phyloP scores from a whole-genome alignment of 495 filamentous ascomycete genomes.

The Penicillium soppii region DNA sequence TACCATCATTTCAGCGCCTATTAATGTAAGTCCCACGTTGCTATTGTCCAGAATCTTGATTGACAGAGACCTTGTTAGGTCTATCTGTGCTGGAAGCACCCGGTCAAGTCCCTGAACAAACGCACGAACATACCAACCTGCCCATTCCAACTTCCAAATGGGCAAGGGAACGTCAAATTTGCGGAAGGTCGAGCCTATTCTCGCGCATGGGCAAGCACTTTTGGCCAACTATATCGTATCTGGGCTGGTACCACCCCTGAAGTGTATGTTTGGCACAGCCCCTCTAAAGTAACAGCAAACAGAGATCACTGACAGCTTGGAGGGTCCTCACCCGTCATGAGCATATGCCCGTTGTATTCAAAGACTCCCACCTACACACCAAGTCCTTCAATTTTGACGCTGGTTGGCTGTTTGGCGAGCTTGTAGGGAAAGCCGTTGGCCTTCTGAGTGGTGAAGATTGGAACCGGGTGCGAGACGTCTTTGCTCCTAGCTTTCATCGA shows the following conservation, averaged over 20 bases:
- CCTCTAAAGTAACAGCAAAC: background rate
- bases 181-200: background rate
- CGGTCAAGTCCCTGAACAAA: background rate
- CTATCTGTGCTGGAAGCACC: background rate
- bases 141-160: background rate
- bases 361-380: conserved; percentile 31
- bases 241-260: conserved; percentile 33
- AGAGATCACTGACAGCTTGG: background rate
- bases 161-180: background rate
- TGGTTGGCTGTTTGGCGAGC: conserved; percentile 32
- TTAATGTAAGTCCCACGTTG: background rate
- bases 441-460: conserved; percentile 31
- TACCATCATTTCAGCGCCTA: background rate
- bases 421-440: conserved; percentile 40
- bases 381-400: conserved; percentile 31
- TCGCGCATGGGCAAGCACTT: background rate
- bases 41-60: background rate
- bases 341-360: conserved; percentile 26
- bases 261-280: conserved; percentile 17
- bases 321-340: conserved; percentile 21
- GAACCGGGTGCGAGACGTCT: conserved; percentile 8
- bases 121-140: background rate
- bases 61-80: background rate
- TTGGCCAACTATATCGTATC: conserved; percentile 27
- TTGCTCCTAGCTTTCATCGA: background rate